These are phyloP conservation scores for Lactarius indigo DNA, from an alignment of 768 basidiomycete genomes.

Conservation along the genomic window DNA sequence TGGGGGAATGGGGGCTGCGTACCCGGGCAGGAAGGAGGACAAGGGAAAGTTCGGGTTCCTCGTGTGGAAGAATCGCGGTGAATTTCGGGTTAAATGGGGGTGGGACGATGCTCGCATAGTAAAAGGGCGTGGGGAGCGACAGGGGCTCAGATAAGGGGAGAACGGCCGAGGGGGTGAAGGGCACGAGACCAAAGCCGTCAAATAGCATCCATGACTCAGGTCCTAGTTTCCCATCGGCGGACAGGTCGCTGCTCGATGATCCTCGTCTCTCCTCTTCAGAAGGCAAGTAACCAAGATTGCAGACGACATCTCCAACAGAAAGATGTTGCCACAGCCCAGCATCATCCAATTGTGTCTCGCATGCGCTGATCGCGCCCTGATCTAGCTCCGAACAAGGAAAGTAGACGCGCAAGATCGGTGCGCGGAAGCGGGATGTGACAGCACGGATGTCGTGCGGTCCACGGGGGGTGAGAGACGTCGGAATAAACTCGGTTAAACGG, in stretches of 20 bases:
- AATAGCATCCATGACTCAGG: conserved; percentile 69
- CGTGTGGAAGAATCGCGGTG: conserved; percentile 32
- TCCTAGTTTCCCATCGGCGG: conserved; percentile 22
- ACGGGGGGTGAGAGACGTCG: conserved; percentile 29
- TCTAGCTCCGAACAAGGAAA: conserved; percentile 63
- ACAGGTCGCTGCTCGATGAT: conserved; percentile 20
- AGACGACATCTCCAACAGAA: conserved; percentile 74
- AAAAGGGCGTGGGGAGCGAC: conserved; percentile 68
- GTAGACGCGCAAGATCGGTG: conserved; percentile 71
- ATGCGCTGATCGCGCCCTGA: conserved; percentile 46
- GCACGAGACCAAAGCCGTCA: conserved; percentile 57
- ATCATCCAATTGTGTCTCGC: conserved; percentile 65
- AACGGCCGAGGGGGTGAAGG: conserved; percentile 54
- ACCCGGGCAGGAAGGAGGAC: conserved; percentile 45
- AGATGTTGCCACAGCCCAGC: conserved; percentile 70
- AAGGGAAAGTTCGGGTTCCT: conserved; percentile 42
- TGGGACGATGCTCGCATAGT: conserved; percentile 66
- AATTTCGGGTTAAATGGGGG: conserved; percentile 32
- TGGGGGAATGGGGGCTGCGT: conserved; percentile 56
- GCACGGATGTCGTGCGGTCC: conserved; percentile 58
- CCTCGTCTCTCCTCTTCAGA: conserved; percentile 30
- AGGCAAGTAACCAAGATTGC: conserved; percentile 77
- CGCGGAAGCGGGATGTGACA: conserved; percentile 59
- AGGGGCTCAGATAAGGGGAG: conserved; percentile 55
- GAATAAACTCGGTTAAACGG: conserved; percentile 2